These are phyloP conservation scores for Amanita rubescens DNA, from an alignment of 768 basidiomycete species.

Conservation along the genomic window DNA sequence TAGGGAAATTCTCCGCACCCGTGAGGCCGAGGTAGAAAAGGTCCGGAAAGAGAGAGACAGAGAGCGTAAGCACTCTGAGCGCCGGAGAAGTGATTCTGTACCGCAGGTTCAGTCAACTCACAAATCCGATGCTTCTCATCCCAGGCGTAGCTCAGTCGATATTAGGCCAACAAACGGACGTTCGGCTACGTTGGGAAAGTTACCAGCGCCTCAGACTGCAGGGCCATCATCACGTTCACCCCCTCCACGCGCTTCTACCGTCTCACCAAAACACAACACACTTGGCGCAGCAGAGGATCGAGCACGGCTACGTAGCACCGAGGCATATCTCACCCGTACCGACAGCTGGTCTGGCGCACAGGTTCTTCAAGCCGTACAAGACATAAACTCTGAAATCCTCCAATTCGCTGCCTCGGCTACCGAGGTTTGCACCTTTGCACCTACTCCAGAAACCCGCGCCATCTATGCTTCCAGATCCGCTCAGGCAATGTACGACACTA, in stretches of 20 bases:
- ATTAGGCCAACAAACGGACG: constrained; percentile 5
- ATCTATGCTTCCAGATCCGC: constrained; percentile 30
- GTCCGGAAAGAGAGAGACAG: constrained; percentile 34
- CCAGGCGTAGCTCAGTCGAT: not conserved
- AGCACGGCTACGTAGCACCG: constrained; percentile 50
- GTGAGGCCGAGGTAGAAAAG: constrained; percentile 55
- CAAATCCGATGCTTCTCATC: not conserved
- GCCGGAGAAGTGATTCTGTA: constrained; percentile 18
- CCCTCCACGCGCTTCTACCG: too few species aligned
- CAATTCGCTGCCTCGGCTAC: constrained; percentile 72
- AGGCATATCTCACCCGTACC: constrained; percentile 65
- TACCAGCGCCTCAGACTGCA: too few species aligned
- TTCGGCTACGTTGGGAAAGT: not conserved
- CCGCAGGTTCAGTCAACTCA: not conserved
- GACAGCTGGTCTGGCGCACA: constrained; percentile 74
- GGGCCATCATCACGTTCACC: constrained; percentile 8
- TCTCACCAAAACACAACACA: constrained; percentile 14
- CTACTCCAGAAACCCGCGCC: constrained; percentile 26
- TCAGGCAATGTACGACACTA: constrained; percentile 53
- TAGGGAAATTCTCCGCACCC: constrained; percentile 46
- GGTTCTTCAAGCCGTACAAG: constrained; percentile 70
- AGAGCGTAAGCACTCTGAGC: constrained; percentile 25
- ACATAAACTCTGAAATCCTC: constrained; percentile 75
- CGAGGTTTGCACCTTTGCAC: constrained; percentile 49
- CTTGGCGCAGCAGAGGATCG: constrained; percentile 39